Percentiles rank a stretch among this genome's conserved stretches.
Evolutionary conservation across 441 rosid species (phyloP).

Genomic region (Mallotus japonicus): DNA sequence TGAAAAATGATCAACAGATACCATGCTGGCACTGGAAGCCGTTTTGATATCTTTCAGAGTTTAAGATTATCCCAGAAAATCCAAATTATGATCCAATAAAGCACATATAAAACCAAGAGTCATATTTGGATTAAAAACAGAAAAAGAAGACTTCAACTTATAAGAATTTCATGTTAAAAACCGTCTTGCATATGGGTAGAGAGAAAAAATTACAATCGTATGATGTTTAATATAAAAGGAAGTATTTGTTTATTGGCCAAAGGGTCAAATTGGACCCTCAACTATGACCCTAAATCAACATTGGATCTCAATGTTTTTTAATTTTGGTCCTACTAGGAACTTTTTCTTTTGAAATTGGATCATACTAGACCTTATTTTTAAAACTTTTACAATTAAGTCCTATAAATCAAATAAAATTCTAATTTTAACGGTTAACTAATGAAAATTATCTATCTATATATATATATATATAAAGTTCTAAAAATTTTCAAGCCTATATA

Average conservation of each 20-base stretch:
- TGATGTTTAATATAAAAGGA: not conserved
- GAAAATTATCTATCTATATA: too few relatives aligned
- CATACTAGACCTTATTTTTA: too few relatives aligned
- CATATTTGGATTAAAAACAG: not conserved
- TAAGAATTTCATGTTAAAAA: not conserved
- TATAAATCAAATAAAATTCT: too few relatives aligned
- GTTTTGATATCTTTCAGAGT: constrained; percentile 1
- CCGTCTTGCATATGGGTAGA: not conserved
- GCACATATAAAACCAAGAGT: not conserved
- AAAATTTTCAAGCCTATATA: too few relatives aligned
- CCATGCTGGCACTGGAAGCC: constrained; percentile 5
- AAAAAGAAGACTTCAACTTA: not conserved
- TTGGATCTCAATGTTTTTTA: too few relatives aligned
- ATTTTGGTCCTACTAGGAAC: too few relatives aligned
- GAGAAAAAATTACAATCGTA: not conserved
- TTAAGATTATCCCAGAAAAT: not conserved
- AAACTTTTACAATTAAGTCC: too few relatives aligned
- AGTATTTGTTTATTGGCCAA: not conserved
- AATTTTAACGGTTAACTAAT: too few relatives aligned
- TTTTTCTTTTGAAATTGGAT: too few relatives aligned
- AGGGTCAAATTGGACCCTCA: too few relatives aligned
- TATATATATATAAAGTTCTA: too few relatives aligned
- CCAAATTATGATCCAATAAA: not conserved
- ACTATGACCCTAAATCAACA: too few relatives aligned
- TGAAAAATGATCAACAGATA: not conserved